These are phyloP conservation scores for Debaryomycetaceae sp. DNA, from an alignment of 1,139 yeast genomes.

Conservation along the genomic window DNA sequence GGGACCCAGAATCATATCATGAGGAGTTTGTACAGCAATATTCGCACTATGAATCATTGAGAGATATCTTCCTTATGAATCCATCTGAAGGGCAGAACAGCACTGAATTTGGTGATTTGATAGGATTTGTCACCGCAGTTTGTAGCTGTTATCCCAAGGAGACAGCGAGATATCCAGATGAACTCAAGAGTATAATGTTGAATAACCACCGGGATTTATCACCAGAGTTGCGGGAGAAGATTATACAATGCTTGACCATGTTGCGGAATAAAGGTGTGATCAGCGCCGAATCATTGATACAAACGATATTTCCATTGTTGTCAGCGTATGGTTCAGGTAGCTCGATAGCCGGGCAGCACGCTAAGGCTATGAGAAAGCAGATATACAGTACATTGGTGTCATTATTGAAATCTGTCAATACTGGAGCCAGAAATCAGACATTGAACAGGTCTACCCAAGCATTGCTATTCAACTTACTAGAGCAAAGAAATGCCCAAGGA, in stretches of 20 bases:
- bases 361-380: slow-evolving; percentile 78
- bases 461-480: slow-evolving; percentile 76
- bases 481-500: slow-evolving; percentile 76
- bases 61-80: slow-evolving; percentile 78
- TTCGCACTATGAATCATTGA: slow-evolving; percentile 83
- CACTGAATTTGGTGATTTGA: slow-evolving; percentile 73
- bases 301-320: slow-evolving; percentile 82
- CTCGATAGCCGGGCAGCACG: slow-evolving; percentile 63
- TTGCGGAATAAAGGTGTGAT: slow-evolving; percentile 84
- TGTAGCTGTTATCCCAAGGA: slow-evolving; percentile 87
- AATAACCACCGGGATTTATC: slow-evolving; percentile 78
- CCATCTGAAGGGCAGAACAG: slow-evolving; percentile 60
- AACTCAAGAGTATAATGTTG: slow-evolving; percentile 61
- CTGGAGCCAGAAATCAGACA: slow-evolving; percentile 82
- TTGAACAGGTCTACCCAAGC: slow-evolving; percentile 90
- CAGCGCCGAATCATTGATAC: slow-evolving; percentile 74
- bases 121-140: slow-evolving; percentile 90
- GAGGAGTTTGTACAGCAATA: slow-evolving; percentile 93
- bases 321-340: slow-evolving; percentile 44
- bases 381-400: slow-evolving; percentile 77
- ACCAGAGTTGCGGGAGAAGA: slow-evolving; percentile 86
- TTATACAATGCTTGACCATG: slow-evolving; percentile 86
- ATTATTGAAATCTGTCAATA: slow-evolving; percentile 74
- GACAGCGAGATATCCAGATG: slow-evolving; percentile 79
- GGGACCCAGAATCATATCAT: slow-evolving; percentile 90